These are phyloP conservation scores for Irpex rosettiformis DNA, from an alignment of 1,284 basidiomycete genomes.

Conservation along the genomic window DNA sequence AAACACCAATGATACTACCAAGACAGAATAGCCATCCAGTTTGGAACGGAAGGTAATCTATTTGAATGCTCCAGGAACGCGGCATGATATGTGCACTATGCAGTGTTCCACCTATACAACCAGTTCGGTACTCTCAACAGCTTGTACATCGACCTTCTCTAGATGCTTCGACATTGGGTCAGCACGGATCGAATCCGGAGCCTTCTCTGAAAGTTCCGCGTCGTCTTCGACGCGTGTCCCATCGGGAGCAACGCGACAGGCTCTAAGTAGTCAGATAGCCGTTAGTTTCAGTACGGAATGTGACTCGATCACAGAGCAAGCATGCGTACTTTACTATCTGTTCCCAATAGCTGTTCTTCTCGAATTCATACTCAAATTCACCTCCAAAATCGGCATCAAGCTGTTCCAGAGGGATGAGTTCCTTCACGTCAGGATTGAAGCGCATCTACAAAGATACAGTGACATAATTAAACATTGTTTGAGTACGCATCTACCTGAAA, in stretches of 20 bases:
- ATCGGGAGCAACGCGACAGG: slow-evolving; percentile 58
- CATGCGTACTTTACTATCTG: slow-evolving; percentile 62
- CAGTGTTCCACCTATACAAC: slow-evolving; percentile 1
- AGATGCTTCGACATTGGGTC: neutral
- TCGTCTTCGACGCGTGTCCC: slow-evolving; percentile 40
- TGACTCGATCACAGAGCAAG: no score
- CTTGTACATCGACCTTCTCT: neutral
- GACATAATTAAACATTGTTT: neutral
- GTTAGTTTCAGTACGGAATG: no score
- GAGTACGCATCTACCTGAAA: neutral
- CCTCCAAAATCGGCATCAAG: slow-evolving; percentile 86
- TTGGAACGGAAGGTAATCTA: no score
- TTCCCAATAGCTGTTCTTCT: slow-evolving; percentile 76
- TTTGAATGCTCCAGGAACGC: neutral
- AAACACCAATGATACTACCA: no score
- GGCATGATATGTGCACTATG: no score
- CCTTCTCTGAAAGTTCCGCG: neutral
- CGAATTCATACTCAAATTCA: slow-evolving; percentile 73
- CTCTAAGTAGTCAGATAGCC: slow-evolving; percentile 30
- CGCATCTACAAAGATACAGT: slow-evolving; percentile 53
- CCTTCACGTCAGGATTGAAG: slow-evolving; percentile 81
- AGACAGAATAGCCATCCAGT: no score
- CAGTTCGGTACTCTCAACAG: neutral
- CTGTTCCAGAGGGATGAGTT: slow-evolving; percentile 73
- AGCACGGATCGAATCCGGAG: neutral